Conservation (phyloP, 1,284 basidiomycete genomes). For the Rhodotorula sp. region DNA sequence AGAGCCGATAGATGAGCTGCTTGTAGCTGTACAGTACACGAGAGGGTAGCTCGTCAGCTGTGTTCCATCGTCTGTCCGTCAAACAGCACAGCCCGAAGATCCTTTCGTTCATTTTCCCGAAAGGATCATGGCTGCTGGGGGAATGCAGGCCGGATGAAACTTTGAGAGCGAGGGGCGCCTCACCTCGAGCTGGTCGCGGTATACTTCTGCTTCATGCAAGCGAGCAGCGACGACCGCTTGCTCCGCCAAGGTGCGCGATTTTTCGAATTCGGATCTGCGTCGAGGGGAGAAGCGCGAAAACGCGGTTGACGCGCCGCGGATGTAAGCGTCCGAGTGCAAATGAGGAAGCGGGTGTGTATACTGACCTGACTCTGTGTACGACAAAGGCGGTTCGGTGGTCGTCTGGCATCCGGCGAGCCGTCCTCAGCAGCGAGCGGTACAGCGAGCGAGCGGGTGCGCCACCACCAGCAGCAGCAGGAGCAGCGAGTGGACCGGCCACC, state of each 20-base stretch:
- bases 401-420: constrained; percentile 28
- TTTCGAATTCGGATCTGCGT: constrained; percentile 27
- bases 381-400: constrained; percentile 32
- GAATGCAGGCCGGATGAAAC: no score
- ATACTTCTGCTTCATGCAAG: constrained; percentile 24
- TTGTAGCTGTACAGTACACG: constrained; percentile 4
- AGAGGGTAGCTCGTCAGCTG: background rate
- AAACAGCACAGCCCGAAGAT: no score
- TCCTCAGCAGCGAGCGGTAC: constrained; percentile 30
- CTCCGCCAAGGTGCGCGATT: background rate
- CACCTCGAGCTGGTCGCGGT: constrained; percentile 34
- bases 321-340: background rate
- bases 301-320: no score
- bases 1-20: constrained; percentile 16
- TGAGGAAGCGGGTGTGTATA: background rate
- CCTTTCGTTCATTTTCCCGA: no score
- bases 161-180: background rate
- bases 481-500: background rate
- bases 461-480: background rate
- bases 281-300: background rate
- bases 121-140: no score
- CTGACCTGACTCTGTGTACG: constrained; percentile 23
- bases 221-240: background rate
- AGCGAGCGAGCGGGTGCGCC: constrained; percentile 2
- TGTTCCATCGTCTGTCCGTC: no score